Evolutionary conservation across 768 basidiomycete genomes (phyloP).

Genomic region (Dacryopinax primogenitus): DNA sequence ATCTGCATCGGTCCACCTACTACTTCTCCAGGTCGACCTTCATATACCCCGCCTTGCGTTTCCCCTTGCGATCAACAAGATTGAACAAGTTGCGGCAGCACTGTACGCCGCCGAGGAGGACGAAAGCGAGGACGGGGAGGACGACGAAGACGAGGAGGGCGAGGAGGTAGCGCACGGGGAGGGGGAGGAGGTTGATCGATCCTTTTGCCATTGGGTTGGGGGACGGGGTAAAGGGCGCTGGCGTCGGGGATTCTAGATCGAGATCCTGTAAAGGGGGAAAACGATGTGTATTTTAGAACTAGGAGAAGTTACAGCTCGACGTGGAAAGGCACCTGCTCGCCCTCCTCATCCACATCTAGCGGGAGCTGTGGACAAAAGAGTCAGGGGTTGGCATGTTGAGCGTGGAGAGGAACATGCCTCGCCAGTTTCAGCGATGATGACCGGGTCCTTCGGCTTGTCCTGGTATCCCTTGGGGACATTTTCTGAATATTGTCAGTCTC

Average conservation of each 20-base stretch:
- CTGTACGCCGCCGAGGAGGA: conserved; percentile 21
- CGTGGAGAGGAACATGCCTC: conserved; percentile 43
- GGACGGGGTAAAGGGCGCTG: conserved; percentile 12
- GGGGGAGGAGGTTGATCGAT: conserved; percentile 18
- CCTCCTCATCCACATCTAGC: conserved; percentile 41
- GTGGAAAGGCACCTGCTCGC: conserved; percentile 84
- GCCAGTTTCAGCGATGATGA: conserved; percentile 73
- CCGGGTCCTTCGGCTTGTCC: conserved; percentile 64
- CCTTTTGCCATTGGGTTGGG: conserved; percentile 11
- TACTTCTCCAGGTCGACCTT: conserved; percentile 8
- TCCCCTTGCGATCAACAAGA: neutral
- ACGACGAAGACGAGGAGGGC: conserved; percentile 34
- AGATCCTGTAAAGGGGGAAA: conserved; percentile 21
- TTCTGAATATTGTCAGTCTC: conserved; percentile 35
- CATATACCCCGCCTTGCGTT: neutral
- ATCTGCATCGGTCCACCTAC: too few relatives aligned
- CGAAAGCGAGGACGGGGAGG: conserved; percentile 34
- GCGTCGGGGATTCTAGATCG: conserved; percentile 23
- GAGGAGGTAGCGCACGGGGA: conserved; percentile 21
- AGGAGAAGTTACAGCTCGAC: conserved; percentile 69
- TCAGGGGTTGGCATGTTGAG: conserved; percentile 3
- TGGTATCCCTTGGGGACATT: conserved; percentile 51
- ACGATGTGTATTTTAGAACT: conserved; percentile 7
- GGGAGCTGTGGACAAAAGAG: conserved; percentile 15
- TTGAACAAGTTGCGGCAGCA: neutral